Evolutionary conservation across 1,284 basidiomycete species (phyloP).

Genomic region (Rhodotorula sp.): DNA sequence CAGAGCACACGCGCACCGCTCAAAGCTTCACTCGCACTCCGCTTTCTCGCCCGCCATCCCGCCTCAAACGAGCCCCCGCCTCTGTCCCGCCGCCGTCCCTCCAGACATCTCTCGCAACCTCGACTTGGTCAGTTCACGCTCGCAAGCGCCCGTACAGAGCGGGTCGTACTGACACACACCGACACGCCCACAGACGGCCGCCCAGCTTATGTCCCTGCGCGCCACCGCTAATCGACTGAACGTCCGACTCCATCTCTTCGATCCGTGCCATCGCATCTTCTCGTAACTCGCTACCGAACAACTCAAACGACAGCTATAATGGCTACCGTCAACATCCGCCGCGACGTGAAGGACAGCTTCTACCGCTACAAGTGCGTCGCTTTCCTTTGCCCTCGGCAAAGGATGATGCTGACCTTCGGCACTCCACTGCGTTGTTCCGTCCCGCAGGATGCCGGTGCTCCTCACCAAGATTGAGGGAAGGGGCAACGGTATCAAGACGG

Average conservation of each 20-base stretch:
- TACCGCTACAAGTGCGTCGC: slow-evolving; percentile 53
- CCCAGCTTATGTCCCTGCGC: slow-evolving; percentile 3
- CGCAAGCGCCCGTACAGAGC: not conserved
- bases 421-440: not conserved
- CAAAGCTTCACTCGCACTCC: too few species aligned
- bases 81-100: slow-evolving; percentile 22
- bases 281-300: not conserved
- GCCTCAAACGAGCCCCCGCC: slow-evolving; percentile 6
- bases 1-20: too few species aligned
- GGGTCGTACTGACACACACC: not conserved
- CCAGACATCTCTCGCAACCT: slow-evolving; percentile 15
- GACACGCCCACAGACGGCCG: not conserved
- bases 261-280: not conserved
- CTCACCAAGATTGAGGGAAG: slow-evolving; percentile 97
- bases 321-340: slow-evolving; percentile 81
- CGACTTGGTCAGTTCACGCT: not conserved
- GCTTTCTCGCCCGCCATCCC: slow-evolving; percentile 19
- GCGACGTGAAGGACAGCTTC: slow-evolving; percentile 82
- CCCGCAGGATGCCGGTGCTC: slow-evolving; percentile 82
- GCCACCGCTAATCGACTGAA: slow-evolving; percentile 10
- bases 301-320: slow-evolving; percentile 8
- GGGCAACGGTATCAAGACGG: slow-evolving; percentile 98
- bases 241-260: slow-evolving; percentile 5
- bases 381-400: not conserved
- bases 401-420: not conserved